Conservation (phyloP, 2,329 filamentous ascomycete species). For the Madurella mycetomatis region DNA sequence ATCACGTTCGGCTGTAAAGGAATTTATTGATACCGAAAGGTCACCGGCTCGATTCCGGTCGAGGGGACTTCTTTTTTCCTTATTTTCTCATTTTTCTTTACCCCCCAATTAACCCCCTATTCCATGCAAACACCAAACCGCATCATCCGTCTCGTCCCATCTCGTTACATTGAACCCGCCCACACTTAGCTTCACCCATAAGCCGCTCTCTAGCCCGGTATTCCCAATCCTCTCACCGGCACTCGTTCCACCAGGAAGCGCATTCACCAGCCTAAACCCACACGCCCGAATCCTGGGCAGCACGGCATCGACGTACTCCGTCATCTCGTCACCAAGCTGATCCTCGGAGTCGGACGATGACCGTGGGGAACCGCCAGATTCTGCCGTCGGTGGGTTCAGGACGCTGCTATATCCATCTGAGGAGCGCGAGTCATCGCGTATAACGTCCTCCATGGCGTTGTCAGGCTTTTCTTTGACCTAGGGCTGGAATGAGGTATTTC, state of each 20-base stretch:
- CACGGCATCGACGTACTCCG: conserved; percentile 13
- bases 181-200: conserved; percentile 20
- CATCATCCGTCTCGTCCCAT: conserved; percentile 14
- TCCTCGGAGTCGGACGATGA: too few species aligned
- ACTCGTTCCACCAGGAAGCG: not conserved
- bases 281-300: conserved; percentile 10
- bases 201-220: conserved; percentile 16
- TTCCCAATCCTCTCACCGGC: conserved; percentile 15
- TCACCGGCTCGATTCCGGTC: conserved; percentile 25
- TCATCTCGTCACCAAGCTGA: not conserved
- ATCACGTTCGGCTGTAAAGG: conserved; percentile 24
- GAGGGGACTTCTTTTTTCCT: conserved; percentile 18
- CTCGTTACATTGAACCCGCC: conserved; percentile 20
- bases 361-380: too few species aligned
- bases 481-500: too few species aligned
- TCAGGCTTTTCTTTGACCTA: too few species aligned
- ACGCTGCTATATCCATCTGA: too few species aligned
- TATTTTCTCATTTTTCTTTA: not conserved
- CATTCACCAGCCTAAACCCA: conserved; percentile 16
- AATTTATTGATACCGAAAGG: conserved; percentile 23
- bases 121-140: conserved; percentile 16
- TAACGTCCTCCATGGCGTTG: too few species aligned
- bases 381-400: too few species aligned
- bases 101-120: not conserved
- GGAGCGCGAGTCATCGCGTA: too few species aligned